A percentile compares a stretch with the other conserved stretches of the same genome.
Evolutionary conservation across 2,329 filamentous ascomycete genomes (phyloP).

Genomic region (Aureobasidium lini): DNA sequence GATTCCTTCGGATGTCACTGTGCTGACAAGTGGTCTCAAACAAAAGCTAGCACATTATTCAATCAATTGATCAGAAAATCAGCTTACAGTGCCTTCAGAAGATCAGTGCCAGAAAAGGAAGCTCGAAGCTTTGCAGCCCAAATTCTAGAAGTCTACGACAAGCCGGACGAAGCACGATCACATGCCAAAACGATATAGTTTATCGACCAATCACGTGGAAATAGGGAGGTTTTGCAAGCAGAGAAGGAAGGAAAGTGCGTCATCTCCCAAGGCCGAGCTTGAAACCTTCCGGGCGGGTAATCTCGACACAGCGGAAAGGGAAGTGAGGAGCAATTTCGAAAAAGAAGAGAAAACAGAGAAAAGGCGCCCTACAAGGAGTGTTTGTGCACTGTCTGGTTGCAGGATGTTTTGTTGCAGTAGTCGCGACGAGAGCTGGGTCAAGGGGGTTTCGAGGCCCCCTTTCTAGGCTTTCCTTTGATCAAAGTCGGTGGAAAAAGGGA

Average conservation of each 20-base stretch:
- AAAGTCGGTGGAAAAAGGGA: background rate
- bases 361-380: background rate
- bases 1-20: background rate
- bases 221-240: background rate
- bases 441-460: background rate
- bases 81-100: background rate
- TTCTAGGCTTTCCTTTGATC: background rate
- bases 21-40: background rate
- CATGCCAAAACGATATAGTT: background rate
- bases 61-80: background rate
- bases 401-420: background rate
- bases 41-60: background rate
- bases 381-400: background rate
- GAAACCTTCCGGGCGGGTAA: slow-evolving; percentile 1
- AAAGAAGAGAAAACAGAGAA: background rate
- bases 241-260: background rate
- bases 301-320: background rate
- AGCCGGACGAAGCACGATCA: background rate
- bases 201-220: slow-evolving; percentile 3
- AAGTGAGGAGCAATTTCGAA: slow-evolving; percentile 1
- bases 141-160: background rate
- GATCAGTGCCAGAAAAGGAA: background rate
- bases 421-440: background rate
- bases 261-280: background rate
- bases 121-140: background rate